phyloP scores from a whole-genome alignment of 768 basidiomycete genomes.

The Lactarius hengduanensis region DNA sequence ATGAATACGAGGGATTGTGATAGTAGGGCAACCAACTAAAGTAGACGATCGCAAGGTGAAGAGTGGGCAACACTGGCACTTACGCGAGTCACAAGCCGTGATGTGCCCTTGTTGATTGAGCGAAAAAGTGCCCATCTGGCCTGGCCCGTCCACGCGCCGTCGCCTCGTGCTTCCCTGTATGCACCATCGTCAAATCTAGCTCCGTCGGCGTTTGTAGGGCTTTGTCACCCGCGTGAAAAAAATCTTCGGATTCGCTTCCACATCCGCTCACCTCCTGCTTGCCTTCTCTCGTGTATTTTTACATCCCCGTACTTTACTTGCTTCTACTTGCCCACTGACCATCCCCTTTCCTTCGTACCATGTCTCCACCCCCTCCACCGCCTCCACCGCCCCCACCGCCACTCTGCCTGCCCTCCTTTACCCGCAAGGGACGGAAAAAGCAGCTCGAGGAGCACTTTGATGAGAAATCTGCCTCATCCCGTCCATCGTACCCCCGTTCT shows the following conservation, averaged over 20 bases:
- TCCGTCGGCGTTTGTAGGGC: conserved; percentile 16
- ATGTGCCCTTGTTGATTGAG: too few relatives aligned
- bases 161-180: conserved; percentile 16
- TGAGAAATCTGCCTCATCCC: conserved; percentile 20
- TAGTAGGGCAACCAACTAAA: background rate
- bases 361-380: conserved; percentile 24
- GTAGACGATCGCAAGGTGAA: background rate
- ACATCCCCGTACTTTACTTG: conserved; percentile 1
- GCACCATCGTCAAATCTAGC: conserved; percentile 5
- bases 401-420: conserved; percentile 28
- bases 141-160: background rate
- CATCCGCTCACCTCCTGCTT: background rate
- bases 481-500: conserved; percentile 6
- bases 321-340: background rate
- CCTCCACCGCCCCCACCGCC: conserved; percentile 25
- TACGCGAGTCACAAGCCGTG: background rate
- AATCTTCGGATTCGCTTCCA: background rate
- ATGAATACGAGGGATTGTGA: conserved; percentile 5
- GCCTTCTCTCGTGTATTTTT: conserved; percentile 8
- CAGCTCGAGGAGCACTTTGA: conserved; percentile 13
- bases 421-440: conserved; percentile 27
- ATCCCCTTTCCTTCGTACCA: conserved; percentile 6
- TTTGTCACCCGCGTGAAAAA: conserved; percentile 1
- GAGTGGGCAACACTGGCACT: background rate
- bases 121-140: too few relatives aligned